These are phyloP conservation scores for Cyberlindnera mycetangii DNA, from an alignment of 805 yeast species.

Conservation along the genomic window DNA sequence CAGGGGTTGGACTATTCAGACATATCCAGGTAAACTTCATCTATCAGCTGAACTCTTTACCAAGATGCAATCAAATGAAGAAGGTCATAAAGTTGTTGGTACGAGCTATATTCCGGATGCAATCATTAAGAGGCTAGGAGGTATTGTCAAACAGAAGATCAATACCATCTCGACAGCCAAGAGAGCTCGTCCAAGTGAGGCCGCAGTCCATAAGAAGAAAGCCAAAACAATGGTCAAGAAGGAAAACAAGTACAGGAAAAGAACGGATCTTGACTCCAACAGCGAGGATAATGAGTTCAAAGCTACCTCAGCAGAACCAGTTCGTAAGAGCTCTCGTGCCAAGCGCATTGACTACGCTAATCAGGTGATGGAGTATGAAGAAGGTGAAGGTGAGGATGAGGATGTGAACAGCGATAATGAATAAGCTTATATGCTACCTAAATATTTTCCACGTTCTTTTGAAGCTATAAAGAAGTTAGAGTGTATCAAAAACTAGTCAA, in stretches of 20 bases:
- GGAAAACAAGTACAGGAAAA: slow-evolving; percentile 9
- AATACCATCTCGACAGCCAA: slow-evolving; percentile 24
- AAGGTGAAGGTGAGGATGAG: slow-evolving; percentile 17
- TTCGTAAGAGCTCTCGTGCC: slow-evolving; percentile 43
- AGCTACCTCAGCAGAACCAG: slow-evolving; percentile 24
- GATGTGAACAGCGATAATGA: slow-evolving; percentile 6
- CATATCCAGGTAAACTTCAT: slow-evolving; percentile 79
- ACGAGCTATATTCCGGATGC: slow-evolving; percentile 54
- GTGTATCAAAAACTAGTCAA: too few relatives aligned
- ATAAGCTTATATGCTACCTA: neutral
- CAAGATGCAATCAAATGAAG: slow-evolving; percentile 54
- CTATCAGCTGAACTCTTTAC: slow-evolving; percentile 67
- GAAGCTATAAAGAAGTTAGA: too few relatives aligned
- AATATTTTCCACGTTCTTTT: too few relatives aligned
- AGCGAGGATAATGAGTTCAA: slow-evolving; percentile 25
- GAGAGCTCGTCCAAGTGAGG: slow-evolving; percentile 12
- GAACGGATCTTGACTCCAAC: slow-evolving; percentile 16
- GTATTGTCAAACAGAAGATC: slow-evolving; percentile 33
- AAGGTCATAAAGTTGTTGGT: slow-evolving; percentile 55
- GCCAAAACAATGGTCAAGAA: slow-evolving; percentile 6
- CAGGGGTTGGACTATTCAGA: slow-evolving; percentile 65
- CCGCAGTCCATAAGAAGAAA: slow-evolving; percentile 20
- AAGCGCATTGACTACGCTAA: slow-evolving; percentile 36
- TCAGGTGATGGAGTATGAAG: slow-evolving; percentile 18
- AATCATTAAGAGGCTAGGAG: slow-evolving; percentile 36